Evolutionary conservation across 345 rosid genomes (phyloP).

Genomic region (Camelina neglecta): DNA sequence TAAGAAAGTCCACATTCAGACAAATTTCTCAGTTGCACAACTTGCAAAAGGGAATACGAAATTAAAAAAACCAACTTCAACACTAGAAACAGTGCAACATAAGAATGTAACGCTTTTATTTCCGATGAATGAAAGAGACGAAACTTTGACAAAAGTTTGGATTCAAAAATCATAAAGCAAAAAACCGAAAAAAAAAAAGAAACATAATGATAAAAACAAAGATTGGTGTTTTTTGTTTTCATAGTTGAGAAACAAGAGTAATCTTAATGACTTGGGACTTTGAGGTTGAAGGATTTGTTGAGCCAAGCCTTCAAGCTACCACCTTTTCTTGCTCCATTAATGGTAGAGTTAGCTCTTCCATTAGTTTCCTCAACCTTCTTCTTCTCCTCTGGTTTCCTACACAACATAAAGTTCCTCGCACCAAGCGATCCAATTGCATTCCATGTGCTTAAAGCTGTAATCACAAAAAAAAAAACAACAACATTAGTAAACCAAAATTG

Average conservation of each 20-base stretch:
- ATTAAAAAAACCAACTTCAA: background rate
- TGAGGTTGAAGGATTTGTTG: constrained; percentile 80
- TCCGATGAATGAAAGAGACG: constrained; percentile 1
- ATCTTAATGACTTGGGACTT: constrained; percentile 63
- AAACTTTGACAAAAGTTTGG: constrained; percentile 7
- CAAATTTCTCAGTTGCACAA: background rate
- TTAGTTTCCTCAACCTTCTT: constrained; percentile 46
- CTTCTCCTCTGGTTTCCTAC: constrained; percentile 78
- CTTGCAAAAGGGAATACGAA: background rate
- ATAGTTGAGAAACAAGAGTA: background rate
- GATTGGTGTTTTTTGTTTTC: background rate
- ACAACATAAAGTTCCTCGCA: constrained; percentile 79
- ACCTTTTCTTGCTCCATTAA: constrained; percentile 51
- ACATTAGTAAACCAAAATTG: constrained; percentile 17
- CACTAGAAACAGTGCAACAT: background rate
- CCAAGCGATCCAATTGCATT: constrained; percentile 81
- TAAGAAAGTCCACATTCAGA: constrained; percentile 1
- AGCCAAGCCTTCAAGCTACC: constrained; percentile 93
- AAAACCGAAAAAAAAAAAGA: background rate
- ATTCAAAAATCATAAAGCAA: constrained; percentile 17
- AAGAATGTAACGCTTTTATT: constrained; percentile 13
- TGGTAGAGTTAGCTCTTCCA: constrained; percentile 44
- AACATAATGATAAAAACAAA: constrained; percentile 11
- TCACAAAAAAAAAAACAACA: constrained; percentile 23
- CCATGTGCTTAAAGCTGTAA: constrained; percentile 78